phyloP scores from a whole-genome alignment of 2,329 filamentous ascomycete species.

The Calonectria crousiana region DNA sequence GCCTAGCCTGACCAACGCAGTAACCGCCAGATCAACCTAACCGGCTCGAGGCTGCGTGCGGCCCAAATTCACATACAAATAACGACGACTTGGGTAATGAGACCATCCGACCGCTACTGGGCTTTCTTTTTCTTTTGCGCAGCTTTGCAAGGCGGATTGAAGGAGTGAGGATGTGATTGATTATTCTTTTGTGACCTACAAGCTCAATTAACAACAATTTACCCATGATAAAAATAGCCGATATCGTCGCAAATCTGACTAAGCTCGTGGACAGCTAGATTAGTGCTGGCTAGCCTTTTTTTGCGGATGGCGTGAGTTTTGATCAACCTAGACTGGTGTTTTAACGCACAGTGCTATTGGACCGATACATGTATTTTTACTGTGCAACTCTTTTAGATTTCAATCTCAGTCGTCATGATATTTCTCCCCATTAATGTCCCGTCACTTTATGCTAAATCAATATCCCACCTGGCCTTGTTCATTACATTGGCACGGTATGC shows the following conservation, averaged over 20 bases:
- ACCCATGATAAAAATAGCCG: not conserved
- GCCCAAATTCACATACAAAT: too few relatives aligned
- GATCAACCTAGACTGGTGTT: not conserved
- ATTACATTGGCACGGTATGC: not conserved
- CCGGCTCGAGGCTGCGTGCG: too few relatives aligned
- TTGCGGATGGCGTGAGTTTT: not conserved
- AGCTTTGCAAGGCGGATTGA: not conserved
- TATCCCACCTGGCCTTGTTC: not conserved
- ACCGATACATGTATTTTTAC: not conserved
- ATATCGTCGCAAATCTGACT: not conserved
- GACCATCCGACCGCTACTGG: too few relatives aligned
- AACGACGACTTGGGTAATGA: too few relatives aligned
- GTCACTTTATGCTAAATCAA: not conserved
- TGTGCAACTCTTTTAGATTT: not conserved
- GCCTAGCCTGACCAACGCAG: too few relatives aligned
- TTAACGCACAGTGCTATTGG: not conserved
- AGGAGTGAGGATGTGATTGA: not conserved
- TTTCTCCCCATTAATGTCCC: not conserved
- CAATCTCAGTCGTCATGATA: not conserved
- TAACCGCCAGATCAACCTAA: too few relatives aligned
- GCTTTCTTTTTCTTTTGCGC: not conserved
- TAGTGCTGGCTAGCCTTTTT: not conserved
- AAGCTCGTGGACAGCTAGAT: not conserved
- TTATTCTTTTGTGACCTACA: not conserved
- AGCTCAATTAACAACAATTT: not conserved